Evolutionary conservation across 345 rosid species (phyloP).

Genomic region (Barbarea vulgaris): DNA sequence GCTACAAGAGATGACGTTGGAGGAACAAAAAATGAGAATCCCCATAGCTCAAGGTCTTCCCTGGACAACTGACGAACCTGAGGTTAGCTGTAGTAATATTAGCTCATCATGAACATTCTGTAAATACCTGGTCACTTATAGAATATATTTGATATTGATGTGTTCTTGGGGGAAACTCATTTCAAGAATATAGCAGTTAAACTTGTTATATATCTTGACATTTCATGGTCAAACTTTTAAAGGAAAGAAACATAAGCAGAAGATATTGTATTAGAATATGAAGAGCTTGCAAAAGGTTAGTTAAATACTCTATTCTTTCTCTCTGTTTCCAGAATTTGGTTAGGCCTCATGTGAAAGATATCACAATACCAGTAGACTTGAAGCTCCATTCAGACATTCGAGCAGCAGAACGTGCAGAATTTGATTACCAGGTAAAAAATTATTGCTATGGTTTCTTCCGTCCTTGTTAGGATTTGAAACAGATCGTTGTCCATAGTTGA

Average conservation of each 20-base stretch:
- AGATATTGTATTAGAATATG: not conserved
- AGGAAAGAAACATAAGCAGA: not conserved
- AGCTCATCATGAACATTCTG: not conserved
- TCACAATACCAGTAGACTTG: slow-evolving; percentile 67
- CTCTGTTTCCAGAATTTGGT: slow-evolving; percentile 55
- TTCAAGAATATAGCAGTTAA: not conserved
- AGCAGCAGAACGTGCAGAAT: slow-evolving; percentile 86
- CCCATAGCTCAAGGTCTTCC: slow-evolving; percentile 96
- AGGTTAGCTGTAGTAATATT: slow-evolving; percentile 48
- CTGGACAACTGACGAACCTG: slow-evolving; percentile 96
- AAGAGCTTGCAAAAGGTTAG: not conserved
- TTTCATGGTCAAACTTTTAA: not conserved
- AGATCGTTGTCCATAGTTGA: not conserved
- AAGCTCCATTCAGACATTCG: slow-evolving; percentile 77
- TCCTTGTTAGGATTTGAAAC: not conserved
- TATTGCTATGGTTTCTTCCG: not conserved
- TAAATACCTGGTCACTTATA: not conserved
- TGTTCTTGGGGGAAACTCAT: not conserved
- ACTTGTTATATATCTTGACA: not conserved
- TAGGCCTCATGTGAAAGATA: slow-evolving; percentile 78
- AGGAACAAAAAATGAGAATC: slow-evolving; percentile 67
- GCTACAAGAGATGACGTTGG: slow-evolving; percentile 65
- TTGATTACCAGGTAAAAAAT: slow-evolving; percentile 72
- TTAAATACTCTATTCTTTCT: not conserved
- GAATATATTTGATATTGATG: not conserved